A percentile compares a stretch with the other conserved stretches of the same genome.
Conservation (phyloP, 2,329 filamentous ascomycete species). For the Sclerotinia minor region DNA sequence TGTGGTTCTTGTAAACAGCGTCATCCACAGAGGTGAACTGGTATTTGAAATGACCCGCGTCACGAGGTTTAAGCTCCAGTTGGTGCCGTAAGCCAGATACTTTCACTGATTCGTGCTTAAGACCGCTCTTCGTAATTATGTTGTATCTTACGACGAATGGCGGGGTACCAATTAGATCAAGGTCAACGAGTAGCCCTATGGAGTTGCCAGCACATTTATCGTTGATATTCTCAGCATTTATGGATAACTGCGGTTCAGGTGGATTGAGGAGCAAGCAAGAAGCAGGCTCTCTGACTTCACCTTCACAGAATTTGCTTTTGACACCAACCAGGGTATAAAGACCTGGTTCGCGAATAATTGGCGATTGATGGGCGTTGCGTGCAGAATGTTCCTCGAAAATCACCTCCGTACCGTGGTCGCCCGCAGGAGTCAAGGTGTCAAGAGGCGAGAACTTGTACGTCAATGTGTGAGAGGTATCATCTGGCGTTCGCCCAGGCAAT, state of each 20-base stretch:
- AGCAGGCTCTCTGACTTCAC: constrained; percentile 88
- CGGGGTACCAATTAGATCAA: constrained; percentile 89
- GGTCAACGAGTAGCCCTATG: constrained; percentile 82
- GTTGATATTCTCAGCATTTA: constrained; percentile 78
- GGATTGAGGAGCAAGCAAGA: constrained; percentile 93
- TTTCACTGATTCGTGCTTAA: constrained; percentile 46
- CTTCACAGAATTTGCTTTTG: constrained; percentile 76
- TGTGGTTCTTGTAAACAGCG: constrained; percentile 70
- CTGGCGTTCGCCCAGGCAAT: constrained; percentile 57
- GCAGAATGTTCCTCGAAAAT: constrained; percentile 59
- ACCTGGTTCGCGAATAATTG: constrained; percentile 72
- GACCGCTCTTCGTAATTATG: constrained; percentile 61
- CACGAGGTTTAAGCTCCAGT: constrained; percentile 76
- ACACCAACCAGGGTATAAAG: constrained; percentile 84
- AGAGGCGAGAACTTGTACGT: constrained; percentile 81
- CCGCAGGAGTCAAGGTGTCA: constrained; percentile 65
- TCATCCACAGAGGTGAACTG: constrained; percentile 80
- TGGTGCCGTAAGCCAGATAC: constrained; percentile 77
- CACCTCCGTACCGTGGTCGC: constrained; percentile 65
- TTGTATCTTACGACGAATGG: constrained; percentile 84
- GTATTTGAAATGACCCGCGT: constrained; percentile 85
- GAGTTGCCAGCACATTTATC: constrained; percentile 96
- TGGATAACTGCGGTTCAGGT: constrained; percentile 74
- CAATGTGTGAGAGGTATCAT: constrained; percentile 68
- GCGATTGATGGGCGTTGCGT: constrained; percentile 61